Percentiles rank a stretch among this genome's conserved stretches.
Evolutionary conservation across 1,284 basidiomycete species (phyloP).

Genomic region (Microbotryum lychnidis-dioicae): DNA sequence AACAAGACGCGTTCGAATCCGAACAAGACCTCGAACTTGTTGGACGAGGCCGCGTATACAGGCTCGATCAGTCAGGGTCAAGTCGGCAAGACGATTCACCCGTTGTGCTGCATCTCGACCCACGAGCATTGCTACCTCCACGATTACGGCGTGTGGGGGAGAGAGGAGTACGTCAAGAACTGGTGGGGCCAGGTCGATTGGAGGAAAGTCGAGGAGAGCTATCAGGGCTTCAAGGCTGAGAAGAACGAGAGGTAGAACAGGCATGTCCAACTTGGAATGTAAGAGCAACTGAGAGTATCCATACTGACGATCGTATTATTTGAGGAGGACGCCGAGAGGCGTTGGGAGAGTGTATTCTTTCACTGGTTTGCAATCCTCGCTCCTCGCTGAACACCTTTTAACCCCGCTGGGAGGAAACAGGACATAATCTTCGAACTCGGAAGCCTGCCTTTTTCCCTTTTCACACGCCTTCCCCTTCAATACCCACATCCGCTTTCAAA

Average conservation of each 20-base stretch:
- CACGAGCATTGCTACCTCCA: constrained; percentile 88
- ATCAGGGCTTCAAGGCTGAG: constrained; percentile 41
- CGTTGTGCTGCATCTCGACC: constrained; percentile 74
- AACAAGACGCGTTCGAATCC: background rate
- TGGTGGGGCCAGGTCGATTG: constrained; percentile 89
- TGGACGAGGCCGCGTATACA: background rate
- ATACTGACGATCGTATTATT: background rate
- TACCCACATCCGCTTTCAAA: background rate
- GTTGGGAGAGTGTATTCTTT: background rate
- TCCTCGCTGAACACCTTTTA: background rate
- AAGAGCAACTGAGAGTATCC: background rate
- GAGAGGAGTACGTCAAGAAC: constrained; percentile 76
- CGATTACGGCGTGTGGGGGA: constrained; percentile 88
- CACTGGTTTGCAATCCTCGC: background rate
- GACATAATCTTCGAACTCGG: too few relatives aligned
- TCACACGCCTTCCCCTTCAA: background rate
- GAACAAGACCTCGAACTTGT: background rate
- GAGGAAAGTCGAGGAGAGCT: constrained; percentile 53
- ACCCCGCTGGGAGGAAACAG: background rate
- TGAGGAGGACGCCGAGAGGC: background rate
- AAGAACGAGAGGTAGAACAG: background rate
- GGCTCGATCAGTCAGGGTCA: background rate
- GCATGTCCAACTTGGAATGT: background rate
- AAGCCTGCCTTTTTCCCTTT: background rate
- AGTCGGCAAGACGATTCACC: constrained; percentile 47